Evolutionary conservation across 768 basidiomycete species (phyloP), one percentile per base, ranked within the genome.

Genomic region (Pleurotus sapidus): DNA sequence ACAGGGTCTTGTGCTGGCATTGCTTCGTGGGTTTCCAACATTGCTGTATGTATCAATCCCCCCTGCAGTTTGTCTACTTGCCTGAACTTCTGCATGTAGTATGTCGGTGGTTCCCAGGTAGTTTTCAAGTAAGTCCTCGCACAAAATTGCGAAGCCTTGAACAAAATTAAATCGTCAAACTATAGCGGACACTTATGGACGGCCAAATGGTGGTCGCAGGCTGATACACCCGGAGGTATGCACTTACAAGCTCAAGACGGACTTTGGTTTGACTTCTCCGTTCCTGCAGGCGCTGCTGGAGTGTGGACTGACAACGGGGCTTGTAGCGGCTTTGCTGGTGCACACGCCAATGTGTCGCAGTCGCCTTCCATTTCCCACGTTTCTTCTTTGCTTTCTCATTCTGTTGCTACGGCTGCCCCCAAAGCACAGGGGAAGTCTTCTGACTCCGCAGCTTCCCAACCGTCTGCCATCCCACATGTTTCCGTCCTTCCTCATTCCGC

Each of bases 181-280:
- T 27, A 18, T 48, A 81, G 81, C 54, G 77, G 79, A 9, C 66
- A 80, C 58, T 68, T 81, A 8, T 84, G 81, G 81, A 75, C 70
- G 1, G 80, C 81, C 3, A 64, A 72, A 53, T 79, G 74, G 73
- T 83, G 83, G 82, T 72, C 69, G 8, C 67, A 79, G 43, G 63
- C 65, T 62, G 73, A 74, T 55, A 51, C 49, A 18, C 72, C 72
- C 7, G 73, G 72, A 61, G 72, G 70, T 70, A 51, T 5, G 56
- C 56, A n/a, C 6, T 27, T 39, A 9, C 25, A 24, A 18, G 20
- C 1, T 27, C 5, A 14, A 20, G 6, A 17, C 39, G 8, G 25
- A 17, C 37, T 6, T 27, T 42, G 15, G n/a, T 5, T 49, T 27
- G 30, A 34, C 24, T 20, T 50, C 11, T 39, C 40, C 30, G 9